Base-by-base conservation (phyloP, 495 filamentous ascomycete genomes). In the Penicillium fimorum region DNA sequence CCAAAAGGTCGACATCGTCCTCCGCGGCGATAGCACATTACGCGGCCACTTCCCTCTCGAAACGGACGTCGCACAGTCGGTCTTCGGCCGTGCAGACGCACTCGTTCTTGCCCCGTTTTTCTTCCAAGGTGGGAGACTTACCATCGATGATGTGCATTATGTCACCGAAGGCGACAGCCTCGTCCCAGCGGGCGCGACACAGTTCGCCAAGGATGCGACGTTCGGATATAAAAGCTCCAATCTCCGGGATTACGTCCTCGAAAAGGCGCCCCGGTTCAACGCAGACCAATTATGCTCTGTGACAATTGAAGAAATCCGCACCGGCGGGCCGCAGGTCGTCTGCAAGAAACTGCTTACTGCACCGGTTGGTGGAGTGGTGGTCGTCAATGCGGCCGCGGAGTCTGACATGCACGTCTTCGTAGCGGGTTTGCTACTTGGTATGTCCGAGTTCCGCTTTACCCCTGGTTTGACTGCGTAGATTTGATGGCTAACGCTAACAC, bases 1-100 rank as follows among this genome's bases (percentile, higher is more conserved):
- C 2, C 67, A 71, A 43, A 57, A 52, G n/a, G 72, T 82, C 4
- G 74, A 81, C 46, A 73, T 83, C 35, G 79, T 82, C 10, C 71
- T 83, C 1, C 70, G 80, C 2, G 75, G 80, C 6, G 80, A 83
- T 59, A 81, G 77, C 38, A 82, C 80, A 0, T 62, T 82, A 6
- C 74, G 80, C 5, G 80, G 80, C 9, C 80, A 83, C 53, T 81
- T 82, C 54, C 80, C 79, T 5, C 60, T 78, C 4, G 79, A 83
- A 43, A 69, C 73, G 0, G 79, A 83, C 50, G 70, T 76, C 9
- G 78, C 75, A 38, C 69, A 79, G 53, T 68, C 69, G 2, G 74
- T 77, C 20, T 73, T 81, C 11, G 78, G 78, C 7, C 50, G 69
- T 8, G 60, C 67, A 0, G 74, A 79, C 60, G 78, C 68, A 1